Conservation (phyloP, 768 basidiomycete species). For the Mycena pura region DNA sequence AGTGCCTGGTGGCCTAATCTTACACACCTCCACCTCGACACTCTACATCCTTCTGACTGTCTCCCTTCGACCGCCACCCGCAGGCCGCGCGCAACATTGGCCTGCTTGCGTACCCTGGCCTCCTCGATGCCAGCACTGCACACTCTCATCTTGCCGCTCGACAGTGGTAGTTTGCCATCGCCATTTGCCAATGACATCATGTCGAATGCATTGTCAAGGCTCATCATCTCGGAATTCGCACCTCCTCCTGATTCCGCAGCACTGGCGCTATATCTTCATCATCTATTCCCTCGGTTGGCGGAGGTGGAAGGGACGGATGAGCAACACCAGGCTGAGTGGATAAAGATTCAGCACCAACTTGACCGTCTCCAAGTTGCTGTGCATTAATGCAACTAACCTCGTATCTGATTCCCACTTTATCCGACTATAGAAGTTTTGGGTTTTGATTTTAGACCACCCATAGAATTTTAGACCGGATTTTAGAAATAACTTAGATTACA, state of each 20-base stretch:
- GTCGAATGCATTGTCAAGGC: constrained; percentile 35
- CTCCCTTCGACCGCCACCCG: constrained; percentile 7
- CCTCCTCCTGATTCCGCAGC: constrained; percentile 33
- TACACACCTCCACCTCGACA: constrained; percentile 49
- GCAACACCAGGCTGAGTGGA: constrained; percentile 42
- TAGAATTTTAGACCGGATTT: no score
- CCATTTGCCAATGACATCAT: constrained; percentile 2
- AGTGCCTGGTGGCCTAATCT: constrained; percentile 54
- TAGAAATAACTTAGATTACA: no score
- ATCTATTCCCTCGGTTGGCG: constrained; percentile 47
- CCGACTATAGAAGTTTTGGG: no score
- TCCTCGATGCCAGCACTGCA: constrained; percentile 33
- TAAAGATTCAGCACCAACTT: constrained; percentile 4
- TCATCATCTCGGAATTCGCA: constrained; percentile 43
- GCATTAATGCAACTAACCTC: not conserved
- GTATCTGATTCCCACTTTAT: no score
- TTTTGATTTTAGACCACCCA: no score
- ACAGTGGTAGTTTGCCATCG: constrained; percentile 15
- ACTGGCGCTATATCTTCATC: constrained; percentile 38
- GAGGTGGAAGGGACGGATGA: constrained; percentile 43
- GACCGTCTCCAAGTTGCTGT: not conserved
- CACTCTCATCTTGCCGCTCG: constrained; percentile 41
- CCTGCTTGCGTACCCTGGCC: constrained; percentile 37
- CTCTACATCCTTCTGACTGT: constrained; percentile 34
- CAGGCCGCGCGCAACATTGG: constrained; percentile 34